Evolutionary conservation across 176 grass and related monocot species (phyloP).

Genomic region (Juncus effusus): DNA sequence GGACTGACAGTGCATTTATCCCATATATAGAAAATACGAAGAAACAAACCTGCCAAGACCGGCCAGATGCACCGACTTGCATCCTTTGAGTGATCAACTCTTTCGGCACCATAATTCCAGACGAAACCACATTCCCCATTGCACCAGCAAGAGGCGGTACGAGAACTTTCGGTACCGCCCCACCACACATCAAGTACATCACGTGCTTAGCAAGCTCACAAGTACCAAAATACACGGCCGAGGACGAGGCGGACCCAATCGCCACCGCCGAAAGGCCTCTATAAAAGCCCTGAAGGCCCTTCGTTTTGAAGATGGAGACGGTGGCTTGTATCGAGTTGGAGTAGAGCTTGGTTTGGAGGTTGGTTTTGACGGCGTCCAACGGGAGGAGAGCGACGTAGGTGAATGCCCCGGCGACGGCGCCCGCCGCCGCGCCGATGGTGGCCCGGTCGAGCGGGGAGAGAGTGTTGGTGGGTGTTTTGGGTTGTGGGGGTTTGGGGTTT

Average conservation of each 20-base stretch:
- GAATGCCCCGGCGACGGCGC: conserved; percentile 72
- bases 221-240: conserved; percentile 84
- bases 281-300: conserved; percentile 69
- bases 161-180: conserved; percentile 46
- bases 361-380: conserved; percentile 83
- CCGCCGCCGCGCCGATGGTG: conserved; percentile 64
- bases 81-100: conserved; percentile 97
- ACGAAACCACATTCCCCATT: conserved; percentile 79
- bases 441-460: conserved; percentile 58
- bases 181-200: conserved; percentile 40
- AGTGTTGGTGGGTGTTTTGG: not conserved
- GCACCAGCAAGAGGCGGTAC: conserved; percentile 79
- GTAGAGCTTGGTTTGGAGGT: conserved; percentile 52
- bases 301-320: conserved; percentile 56
- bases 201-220: conserved; percentile 82
- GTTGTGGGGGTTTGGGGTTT: conserved; percentile 7
- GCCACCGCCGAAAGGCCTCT: conserved; percentile 67
- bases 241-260: conserved; percentile 74
- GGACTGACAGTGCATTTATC: no score
- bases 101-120: conserved; percentile 91
- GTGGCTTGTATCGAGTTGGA: conserved; percentile 49
- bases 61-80: conserved; percentile 65
- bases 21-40: no score
- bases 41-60: conserved; percentile 34
- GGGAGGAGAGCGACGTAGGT: conserved; percentile 84